phyloP scores from a whole-genome alignment of 1,284 basidiomycete species.

The Tilletia setariae region DNA sequence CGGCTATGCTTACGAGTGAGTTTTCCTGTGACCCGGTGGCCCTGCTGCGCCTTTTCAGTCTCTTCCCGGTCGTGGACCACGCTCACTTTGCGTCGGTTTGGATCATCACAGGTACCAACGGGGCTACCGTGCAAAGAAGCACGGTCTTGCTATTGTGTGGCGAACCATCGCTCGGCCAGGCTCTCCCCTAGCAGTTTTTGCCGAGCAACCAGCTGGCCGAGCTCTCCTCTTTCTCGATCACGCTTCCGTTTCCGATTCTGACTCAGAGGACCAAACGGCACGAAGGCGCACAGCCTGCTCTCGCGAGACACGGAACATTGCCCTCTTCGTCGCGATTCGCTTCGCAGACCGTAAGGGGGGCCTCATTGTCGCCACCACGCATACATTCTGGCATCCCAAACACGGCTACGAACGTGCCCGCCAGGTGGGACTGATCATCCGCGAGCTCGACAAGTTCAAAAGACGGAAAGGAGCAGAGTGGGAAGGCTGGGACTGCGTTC shows the following conservation, averaged over 20 bases:
- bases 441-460: conserved; percentile 65
- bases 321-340: conserved; percentile 40
- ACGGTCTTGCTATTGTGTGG: conserved; percentile 51
- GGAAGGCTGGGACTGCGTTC: conserved; percentile 69
- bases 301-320: conserved; percentile 38
- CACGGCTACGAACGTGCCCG: conserved; percentile 75
- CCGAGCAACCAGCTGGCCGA: background rate
- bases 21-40: background rate
- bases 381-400: conserved; percentile 87
- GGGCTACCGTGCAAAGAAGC: conserved; percentile 49
- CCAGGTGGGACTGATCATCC: conserved; percentile 62
- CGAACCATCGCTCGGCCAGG: conserved; percentile 14
- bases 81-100: background rate
- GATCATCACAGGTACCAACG: conserved; percentile 34
- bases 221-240: conserved; percentile 7
- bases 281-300: conserved; percentile 18
- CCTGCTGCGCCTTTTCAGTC: too few relatives aligned
- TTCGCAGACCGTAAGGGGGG: conserved; percentile 53
- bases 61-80: too few relatives aligned
- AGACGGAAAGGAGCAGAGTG: conserved; percentile 56
- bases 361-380: conserved; percentile 75
- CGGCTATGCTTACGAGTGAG: conserved; percentile 34
- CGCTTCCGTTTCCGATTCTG: conserved; percentile 23
- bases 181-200: background rate
- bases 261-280: conserved; percentile 14